Conservation (phyloP, 2,329 filamentous ascomycete genomes). For the Fusarium metavorans region DNA sequence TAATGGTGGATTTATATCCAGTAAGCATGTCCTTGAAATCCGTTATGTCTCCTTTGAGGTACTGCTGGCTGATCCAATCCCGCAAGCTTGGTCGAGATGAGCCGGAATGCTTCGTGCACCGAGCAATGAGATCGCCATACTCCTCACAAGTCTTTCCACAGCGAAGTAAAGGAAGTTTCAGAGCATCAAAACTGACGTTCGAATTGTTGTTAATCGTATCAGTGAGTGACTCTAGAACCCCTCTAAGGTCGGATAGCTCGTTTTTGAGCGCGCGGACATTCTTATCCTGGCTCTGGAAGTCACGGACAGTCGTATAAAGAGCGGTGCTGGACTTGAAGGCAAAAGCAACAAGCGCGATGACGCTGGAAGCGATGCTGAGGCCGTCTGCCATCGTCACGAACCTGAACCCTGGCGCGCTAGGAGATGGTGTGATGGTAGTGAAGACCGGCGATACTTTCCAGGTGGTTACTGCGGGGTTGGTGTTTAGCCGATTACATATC, state of each 20-base stretch:
- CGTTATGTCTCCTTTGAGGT: slow-evolving; percentile 57
- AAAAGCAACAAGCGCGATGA: slow-evolving; percentile 30
- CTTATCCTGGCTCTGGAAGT: slow-evolving; percentile 29
- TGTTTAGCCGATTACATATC: no score
- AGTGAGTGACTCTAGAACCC: slow-evolving; percentile 50
- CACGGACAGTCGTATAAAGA: slow-evolving; percentile 28
- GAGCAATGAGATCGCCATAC: slow-evolving; percentile 52
- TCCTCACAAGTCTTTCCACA: slow-evolving; percentile 59
- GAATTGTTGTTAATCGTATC: slow-evolving; percentile 34
- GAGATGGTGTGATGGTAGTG: no score
- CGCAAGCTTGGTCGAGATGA: slow-evolving; percentile 54
- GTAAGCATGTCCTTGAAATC: slow-evolving; percentile 55
- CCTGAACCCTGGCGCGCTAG: no score
- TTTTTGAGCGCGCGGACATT: slow-evolving; percentile 55
- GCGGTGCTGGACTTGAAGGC: slow-evolving; percentile 35
- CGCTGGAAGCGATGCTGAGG: slow-evolving; percentile 25
- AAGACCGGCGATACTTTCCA: no score
- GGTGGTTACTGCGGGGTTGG: no score
- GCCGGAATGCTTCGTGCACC: slow-evolving; percentile 51
- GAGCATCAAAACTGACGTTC: slow-evolving; percentile 24
- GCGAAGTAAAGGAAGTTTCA: slow-evolving; percentile 52
- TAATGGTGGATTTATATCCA: slow-evolving; percentile 52
- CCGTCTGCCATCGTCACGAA: slow-evolving; percentile 31
- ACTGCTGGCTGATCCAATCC: slow-evolving; percentile 58
- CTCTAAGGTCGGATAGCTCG: slow-evolving; percentile 55